A percentile compares a stretch with the other conserved stretches of the same genome.
These are phyloP conservation scores for Saksenaea oblongispora DNA, from an alignment of 371 early-diverging fungal genomes.

Conservation along the genomic window DNA sequence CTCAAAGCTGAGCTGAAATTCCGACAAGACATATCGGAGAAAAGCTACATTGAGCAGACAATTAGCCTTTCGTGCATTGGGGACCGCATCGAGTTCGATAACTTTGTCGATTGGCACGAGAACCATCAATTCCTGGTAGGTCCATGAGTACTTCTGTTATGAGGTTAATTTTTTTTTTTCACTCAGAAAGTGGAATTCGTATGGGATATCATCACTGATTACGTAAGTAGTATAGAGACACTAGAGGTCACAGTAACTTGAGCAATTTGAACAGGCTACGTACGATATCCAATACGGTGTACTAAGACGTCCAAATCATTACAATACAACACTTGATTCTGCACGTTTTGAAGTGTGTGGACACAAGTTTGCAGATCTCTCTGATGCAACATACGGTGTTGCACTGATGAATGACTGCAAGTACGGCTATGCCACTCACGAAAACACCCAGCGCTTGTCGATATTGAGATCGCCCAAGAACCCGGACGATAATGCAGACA, in stretches of 20 bases:
- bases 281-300: conserved; percentile 96
- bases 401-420: conserved; percentile 93
- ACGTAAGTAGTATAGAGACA: conserved; percentile 32
- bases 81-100: conserved; percentile 82
- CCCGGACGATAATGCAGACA: conserved; percentile 68
- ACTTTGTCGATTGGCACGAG: conserved; percentile 90
- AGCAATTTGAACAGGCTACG: conserved; percentile 60
- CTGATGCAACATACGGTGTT: conserved; percentile 94
- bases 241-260: neutral
- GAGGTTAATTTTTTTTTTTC: neutral
- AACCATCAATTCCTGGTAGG: conserved; percentile 77
- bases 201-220: conserved; percentile 81
- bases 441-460: conserved; percentile 80
- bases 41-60: conserved; percentile 70
- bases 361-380: conserved; percentile 94
- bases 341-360: conserved; percentile 83
- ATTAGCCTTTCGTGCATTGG: conserved; percentile 70
- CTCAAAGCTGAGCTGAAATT: conserved; percentile 65
- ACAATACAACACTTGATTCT: conserved; percentile 90
- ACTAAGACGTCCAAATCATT: conserved; percentile 90
- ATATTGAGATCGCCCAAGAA: conserved; percentile 88
- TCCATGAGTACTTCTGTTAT: neutral
- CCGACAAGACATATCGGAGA: conserved; percentile 61
- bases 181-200: conserved; percentile 88
- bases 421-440: conserved; percentile 84